These are phyloP conservation scores for Sphaerobolus stellatus DNA, from an alignment of 1,284 basidiomycete species.

Conservation along the genomic window DNA sequence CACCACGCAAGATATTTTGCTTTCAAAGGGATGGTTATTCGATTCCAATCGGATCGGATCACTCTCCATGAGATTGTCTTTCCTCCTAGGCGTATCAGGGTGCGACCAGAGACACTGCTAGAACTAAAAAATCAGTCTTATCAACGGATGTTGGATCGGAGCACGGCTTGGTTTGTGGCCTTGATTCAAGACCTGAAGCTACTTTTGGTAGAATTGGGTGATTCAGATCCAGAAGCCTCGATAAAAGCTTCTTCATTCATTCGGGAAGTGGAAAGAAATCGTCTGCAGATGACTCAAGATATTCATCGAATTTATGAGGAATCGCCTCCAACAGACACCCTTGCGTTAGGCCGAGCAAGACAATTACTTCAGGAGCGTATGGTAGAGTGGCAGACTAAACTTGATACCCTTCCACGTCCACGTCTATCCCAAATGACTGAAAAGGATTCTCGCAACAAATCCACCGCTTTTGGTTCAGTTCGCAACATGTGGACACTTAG, in stretches of 20 bases:
- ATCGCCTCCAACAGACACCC: constrained; percentile 78
- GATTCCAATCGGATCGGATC: constrained; percentile 87
- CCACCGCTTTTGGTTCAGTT: constrained; percentile 66
- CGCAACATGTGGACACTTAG: constrained; percentile 64
- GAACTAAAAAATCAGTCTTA: constrained; percentile 91
- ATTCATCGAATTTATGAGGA: constrained; percentile 83
- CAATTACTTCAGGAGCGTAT: constrained; percentile 90
- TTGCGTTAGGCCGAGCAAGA: constrained; percentile 86
- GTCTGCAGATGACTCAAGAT: constrained; percentile 70
- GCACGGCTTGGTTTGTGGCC: constrained; percentile 66
- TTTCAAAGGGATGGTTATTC: constrained; percentile 79
- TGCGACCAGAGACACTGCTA: constrained; percentile 83
- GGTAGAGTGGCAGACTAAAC: constrained; percentile 93
- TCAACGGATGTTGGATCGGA: constrained; percentile 72
- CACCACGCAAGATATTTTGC: constrained; percentile 95
- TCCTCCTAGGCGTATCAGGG: constrained; percentile 84
- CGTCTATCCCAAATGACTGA: constrained; percentile 45
- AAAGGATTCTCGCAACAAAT: constrained; percentile 48
- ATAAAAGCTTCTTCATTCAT: constrained; percentile 63
- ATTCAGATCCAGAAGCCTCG: constrained; percentile 69
- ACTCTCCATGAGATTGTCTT: constrained; percentile 84
- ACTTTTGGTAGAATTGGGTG: constrained; percentile 74
- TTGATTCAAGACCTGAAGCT: constrained; percentile 72
- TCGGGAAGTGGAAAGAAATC: constrained; percentile 69
- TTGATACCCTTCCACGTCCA: constrained; percentile 71